Percentiles rank a stretch among this genome's conserved stretches.
phyloP scores from a whole-genome alignment of 75 land plant genomes.

The Isoetes taiwanensis region DNA sequence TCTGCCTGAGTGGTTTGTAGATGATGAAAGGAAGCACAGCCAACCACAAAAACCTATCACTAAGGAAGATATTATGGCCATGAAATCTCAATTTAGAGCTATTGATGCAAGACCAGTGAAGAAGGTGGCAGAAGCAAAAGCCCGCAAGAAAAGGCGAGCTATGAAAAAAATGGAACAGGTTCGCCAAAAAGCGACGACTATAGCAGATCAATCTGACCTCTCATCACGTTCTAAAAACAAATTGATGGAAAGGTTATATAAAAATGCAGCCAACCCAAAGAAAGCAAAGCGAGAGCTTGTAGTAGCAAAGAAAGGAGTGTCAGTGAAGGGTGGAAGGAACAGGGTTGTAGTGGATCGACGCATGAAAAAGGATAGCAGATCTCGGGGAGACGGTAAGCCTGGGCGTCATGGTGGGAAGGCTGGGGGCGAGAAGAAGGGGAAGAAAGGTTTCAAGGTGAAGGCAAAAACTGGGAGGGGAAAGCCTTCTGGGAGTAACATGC shows the following conservation, averaged over 20 bases:
- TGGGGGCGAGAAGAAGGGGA: slow-evolving; percentile 35
- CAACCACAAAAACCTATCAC: slow-evolving; percentile 73
- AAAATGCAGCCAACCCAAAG: slow-evolving; percentile 49
- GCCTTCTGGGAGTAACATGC: too few relatives aligned
- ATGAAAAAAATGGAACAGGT: slow-evolving; percentile 62
- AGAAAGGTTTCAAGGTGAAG: slow-evolving; percentile 9
- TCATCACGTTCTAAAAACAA: slow-evolving; percentile 67
- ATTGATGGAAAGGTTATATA: slow-evolving; percentile 72
- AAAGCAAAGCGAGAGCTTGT: slow-evolving; percentile 67
- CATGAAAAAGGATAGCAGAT: slow-evolving; percentile 72
- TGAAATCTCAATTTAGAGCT: slow-evolving; percentile 81
- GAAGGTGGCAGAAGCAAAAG: slow-evolving; percentile 97
- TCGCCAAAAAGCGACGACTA: slow-evolving; percentile 63
- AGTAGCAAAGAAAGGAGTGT: slow-evolving; percentile 80
- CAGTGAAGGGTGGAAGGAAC: slow-evolving; percentile 43
- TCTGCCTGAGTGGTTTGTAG: slow-evolving; percentile 74
- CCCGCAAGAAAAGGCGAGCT: slow-evolving; percentile 66
- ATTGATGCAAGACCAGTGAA: slow-evolving; percentile 90
- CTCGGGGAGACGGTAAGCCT: slow-evolving; percentile 44
- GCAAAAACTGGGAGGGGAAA: too few relatives aligned
- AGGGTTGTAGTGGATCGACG: slow-evolving; percentile 74
- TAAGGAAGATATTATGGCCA: slow-evolving; percentile 76
- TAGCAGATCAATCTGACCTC: slow-evolving; percentile 73
- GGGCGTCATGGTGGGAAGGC: slow-evolving; percentile 21
- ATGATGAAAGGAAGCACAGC: slow-evolving; percentile 59